phyloP scores from a whole-genome alignment of 768 basidiomycete species.

The Rhodotorula kratochvilovae region DNA sequence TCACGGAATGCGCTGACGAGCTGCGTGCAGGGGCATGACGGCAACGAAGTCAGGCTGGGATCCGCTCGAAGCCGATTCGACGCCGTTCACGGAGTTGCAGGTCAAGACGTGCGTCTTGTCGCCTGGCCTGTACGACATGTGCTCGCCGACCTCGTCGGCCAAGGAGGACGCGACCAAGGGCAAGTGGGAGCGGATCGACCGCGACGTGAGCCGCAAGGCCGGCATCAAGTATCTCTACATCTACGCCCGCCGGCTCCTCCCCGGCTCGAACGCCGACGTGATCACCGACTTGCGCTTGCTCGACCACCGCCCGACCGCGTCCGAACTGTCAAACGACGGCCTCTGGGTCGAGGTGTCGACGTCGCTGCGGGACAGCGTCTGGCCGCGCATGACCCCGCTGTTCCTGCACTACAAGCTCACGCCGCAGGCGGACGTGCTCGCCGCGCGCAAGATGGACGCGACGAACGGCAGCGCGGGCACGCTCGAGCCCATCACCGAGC shows the following conservation, averaged over 20 bases:
- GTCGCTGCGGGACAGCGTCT: conserved; percentile 71
- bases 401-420: conserved; percentile 53
- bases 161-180: conserved; percentile 47
- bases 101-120: conserved; percentile 39
- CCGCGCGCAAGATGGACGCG: conserved; percentile 54
- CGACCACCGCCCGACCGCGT: conserved; percentile 70
- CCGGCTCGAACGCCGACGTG: conserved; percentile 13
- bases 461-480: conserved; percentile 35
- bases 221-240: conserved; percentile 61
- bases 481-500: conserved; percentile 70
- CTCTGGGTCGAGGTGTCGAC: conserved; percentile 61
- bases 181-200: conserved; percentile 83
- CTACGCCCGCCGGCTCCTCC: conserved; percentile 21
- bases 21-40: no score
- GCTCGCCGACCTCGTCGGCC: conserved; percentile 28
- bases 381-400: conserved; percentile 26
- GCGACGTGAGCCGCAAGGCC: conserved; percentile 67
- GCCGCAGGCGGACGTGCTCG: conserved; percentile 55
- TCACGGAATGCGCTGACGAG: no score
- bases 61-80: conserved; percentile 13
- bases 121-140: conserved; percentile 40
- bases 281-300: conserved; percentile 26
- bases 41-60: conserved; percentile 7
- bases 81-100: conserved; percentile 32
- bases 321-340: conserved; percentile 53